Percentiles rank a stretch among this genome's conserved stretches.
Evolutionary conservation across 208 protist genomes (phyloP).

Genomic region (Trypanosoma vivax): DNA sequence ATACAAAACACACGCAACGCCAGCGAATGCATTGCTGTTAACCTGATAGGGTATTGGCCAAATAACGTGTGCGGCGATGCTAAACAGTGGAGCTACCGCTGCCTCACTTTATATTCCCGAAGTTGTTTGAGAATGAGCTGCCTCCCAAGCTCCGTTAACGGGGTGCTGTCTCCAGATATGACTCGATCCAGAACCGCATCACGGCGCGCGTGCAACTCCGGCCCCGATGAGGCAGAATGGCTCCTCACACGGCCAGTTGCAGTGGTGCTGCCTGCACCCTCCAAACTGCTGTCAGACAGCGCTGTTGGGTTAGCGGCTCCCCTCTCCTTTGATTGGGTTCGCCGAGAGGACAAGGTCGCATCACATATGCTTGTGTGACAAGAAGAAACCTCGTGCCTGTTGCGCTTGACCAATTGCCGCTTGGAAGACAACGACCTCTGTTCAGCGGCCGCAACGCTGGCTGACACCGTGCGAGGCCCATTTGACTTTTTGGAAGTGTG

Average conservation of each 20-base stretch:
- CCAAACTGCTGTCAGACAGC: constrained; percentile 5
- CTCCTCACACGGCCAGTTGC: no score
- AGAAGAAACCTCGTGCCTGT: no score
- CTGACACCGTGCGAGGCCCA: no score
- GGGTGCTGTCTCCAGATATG: constrained; percentile 24
- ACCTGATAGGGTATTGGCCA: not conserved
- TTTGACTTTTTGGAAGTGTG: no score
- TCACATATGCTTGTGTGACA: no score
- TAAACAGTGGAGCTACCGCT: not conserved
- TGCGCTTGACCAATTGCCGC: no score
- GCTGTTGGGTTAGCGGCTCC: not conserved
- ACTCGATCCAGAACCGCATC: constrained; percentile 36
- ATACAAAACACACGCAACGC: no score
- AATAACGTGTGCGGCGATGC: not conserved
- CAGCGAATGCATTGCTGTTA: no score
- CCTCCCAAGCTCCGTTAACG: constrained; percentile 43
- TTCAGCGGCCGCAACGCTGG: no score
- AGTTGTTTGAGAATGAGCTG: constrained; percentile 66
- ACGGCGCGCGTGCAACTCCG: constrained; percentile 9
- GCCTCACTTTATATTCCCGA: constrained; percentile 25
- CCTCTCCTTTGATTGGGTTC: no score
- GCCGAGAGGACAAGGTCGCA: no score
- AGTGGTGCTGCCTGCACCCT: not conserved
- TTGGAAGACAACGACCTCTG: no score
- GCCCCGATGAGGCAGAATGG: not conserved